Conservation (phyloP, 495 filamentous ascomycete genomes). For the Haplographium delicatum region DNA sequence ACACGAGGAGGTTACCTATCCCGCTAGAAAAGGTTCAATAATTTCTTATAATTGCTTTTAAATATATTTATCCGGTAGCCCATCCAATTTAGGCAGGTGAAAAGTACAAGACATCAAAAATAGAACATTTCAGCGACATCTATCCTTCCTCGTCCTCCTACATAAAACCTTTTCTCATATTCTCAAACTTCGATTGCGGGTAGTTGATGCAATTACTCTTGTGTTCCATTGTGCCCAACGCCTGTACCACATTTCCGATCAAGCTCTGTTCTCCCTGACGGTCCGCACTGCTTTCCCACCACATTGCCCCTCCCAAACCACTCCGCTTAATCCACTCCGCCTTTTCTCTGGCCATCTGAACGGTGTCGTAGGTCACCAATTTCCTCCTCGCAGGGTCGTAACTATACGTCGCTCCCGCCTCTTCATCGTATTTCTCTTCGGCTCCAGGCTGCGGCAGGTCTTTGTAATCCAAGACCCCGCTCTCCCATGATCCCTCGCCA, state of each 20-base stretch:
- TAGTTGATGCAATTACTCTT: constrained; percentile 64
- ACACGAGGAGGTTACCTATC: no score
- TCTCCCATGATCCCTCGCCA: constrained; percentile 79
- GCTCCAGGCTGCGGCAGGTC: constrained; percentile 51
- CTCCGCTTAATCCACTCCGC: constrained; percentile 59
- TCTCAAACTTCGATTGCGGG: constrained; percentile 77
- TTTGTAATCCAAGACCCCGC: constrained; percentile 86
- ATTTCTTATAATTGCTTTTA: no score
- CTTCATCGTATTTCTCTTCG: constrained; percentile 43
- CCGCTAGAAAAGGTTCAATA: no score
- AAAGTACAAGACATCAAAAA: no score
- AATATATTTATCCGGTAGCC: no score
- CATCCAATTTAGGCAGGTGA: no score
- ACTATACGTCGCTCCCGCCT: constrained; percentile 64
- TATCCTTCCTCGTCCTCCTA: no score
- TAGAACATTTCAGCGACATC: no score
- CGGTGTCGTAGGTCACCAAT: constrained; percentile 78
- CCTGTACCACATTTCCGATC: constrained; percentile 63
- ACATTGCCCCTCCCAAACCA: constrained; percentile 82
- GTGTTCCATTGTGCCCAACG: constrained; percentile 48
- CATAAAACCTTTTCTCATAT: constrained; percentile 58
- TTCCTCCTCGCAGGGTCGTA: constrained; percentile 55
- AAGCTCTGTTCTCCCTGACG: constrained; percentile 60
- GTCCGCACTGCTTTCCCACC: constrained; percentile 92
- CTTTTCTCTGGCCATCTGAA: constrained; percentile 60